Percentiles rank a stretch among this genome's conserved stretches.
Conservation (phyloP, 148 eudicot species). For the Drosera capensis region DNA sequence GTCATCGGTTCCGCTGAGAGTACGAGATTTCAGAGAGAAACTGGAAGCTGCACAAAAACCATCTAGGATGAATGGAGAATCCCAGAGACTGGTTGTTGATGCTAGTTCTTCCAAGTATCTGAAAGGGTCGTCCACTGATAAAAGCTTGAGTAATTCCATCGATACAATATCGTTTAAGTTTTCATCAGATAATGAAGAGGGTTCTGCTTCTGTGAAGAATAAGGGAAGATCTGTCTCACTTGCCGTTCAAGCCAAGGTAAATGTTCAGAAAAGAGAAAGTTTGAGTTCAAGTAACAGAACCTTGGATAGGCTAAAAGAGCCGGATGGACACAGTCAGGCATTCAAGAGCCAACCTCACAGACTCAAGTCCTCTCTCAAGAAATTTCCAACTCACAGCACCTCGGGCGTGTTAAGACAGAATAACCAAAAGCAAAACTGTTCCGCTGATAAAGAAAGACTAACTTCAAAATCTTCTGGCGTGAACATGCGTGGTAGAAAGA, state of each 20-base stretch:
- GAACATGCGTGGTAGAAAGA: conserved; percentile 31
- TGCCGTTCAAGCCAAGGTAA: conserved; percentile 88
- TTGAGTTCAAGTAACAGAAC: conserved; percentile 20
- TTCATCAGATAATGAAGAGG: conserved; percentile 31
- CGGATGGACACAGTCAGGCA: conserved; percentile 17
- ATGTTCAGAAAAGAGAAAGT: conserved; percentile 83
- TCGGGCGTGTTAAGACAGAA: conserved; percentile 52
- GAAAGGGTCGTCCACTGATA: conserved; percentile 47
- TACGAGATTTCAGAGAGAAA: conserved; percentile 56
- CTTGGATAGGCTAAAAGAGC: conserved; percentile 29
- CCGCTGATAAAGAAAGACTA: conserved; percentile 28
- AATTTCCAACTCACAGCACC: conserved; percentile 19
- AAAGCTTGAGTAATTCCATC: conserved; percentile 41
- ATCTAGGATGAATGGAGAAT: conserved; percentile 22
- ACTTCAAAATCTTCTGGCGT: conserved; percentile 30
- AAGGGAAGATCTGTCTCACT: conserved; percentile 74
- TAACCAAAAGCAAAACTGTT: conserved; percentile 80
- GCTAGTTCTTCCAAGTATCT: conserved; percentile 43
- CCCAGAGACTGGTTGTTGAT: conserved; percentile 33
- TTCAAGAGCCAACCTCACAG: conserved; percentile 33
- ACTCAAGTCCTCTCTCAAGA: conserved; percentile 32
- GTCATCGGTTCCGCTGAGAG: conserved; percentile 55
- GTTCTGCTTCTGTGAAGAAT: conserved; percentile 20
- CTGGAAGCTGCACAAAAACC: conserved; percentile 36
- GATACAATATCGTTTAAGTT: conserved; percentile 18